These are phyloP conservation scores for Penicillium sp. DNA, from an alignment of 2,329 filamentous ascomycete species.

Conservation along the genomic window DNA sequence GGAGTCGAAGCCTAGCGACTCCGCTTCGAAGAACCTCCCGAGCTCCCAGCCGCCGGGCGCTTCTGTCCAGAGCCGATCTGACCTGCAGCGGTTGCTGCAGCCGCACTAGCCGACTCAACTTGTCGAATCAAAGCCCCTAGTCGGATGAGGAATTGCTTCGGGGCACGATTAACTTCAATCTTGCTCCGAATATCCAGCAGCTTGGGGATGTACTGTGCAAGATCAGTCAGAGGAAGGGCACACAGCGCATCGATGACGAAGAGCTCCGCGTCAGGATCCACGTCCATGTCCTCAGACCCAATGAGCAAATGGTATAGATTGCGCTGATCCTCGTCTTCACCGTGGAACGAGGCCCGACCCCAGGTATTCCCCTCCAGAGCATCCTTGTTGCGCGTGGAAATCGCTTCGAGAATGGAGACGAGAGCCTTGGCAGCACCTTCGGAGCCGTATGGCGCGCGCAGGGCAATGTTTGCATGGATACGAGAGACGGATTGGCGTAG, in stretches of 20 bases:
- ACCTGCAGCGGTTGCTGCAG: slow-evolving; percentile 12
- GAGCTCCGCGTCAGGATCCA: slow-evolving; percentile 28
- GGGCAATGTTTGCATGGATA: slow-evolving; percentile 36
- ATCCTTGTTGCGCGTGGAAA: slow-evolving; percentile 44
- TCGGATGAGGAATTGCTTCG: slow-evolving; percentile 38
- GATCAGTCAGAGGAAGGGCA: slow-evolving; percentile 32
- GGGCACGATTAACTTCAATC: slow-evolving; percentile 48
- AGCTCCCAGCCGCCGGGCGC: slow-evolving; percentile 33
- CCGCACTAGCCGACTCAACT: slow-evolving; percentile 27
- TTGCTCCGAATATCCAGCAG: slow-evolving; percentile 40
- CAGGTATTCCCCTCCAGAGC: slow-evolving; percentile 40
- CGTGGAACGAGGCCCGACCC: slow-evolving; percentile 35
- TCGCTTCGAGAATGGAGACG: slow-evolving; percentile 40
- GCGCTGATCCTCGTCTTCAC: slow-evolving; percentile 45
- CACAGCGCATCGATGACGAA: slow-evolving; percentile 47
- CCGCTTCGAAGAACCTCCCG: slow-evolving; percentile 37
- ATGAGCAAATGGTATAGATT: slow-evolving; percentile 48
- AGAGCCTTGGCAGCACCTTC: slow-evolving; percentile 43
- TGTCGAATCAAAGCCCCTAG: slow-evolving; percentile 35
- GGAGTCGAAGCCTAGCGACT: slow-evolving; percentile 26
- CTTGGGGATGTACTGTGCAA: slow-evolving; percentile 33
- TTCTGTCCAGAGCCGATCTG: slow-evolving; percentile 32
- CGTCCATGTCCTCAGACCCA: slow-evolving; percentile 33
- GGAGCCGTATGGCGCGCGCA: slow-evolving; percentile 39
- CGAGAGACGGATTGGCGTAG: slow-evolving; percentile 34